Percentiles rank a stretch among this genome's conserved stretches.
These are phyloP conservation scores for Fraxinus angustifolia DNA, from an alignment of 305 asterid genomes.

Conservation along the genomic window DNA sequence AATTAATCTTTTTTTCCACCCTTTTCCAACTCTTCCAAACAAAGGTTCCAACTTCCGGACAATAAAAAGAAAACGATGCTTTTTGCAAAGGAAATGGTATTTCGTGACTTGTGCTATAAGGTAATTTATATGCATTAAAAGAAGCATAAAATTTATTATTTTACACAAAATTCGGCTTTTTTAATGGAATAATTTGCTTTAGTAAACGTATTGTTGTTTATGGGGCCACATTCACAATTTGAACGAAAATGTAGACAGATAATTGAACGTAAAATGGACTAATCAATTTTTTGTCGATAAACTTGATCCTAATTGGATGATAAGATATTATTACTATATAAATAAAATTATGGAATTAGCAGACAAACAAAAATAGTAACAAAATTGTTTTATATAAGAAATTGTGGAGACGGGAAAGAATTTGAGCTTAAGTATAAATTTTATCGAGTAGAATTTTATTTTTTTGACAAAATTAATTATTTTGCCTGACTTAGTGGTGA, in stretches of 20 bases:
- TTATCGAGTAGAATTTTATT: too few species aligned
- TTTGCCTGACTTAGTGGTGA: too few species aligned
- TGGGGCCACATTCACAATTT: background rate
- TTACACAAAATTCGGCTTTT: background rate
- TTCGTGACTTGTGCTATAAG: background rate
- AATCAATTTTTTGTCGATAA: background rate
- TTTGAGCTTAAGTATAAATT: too few species aligned
- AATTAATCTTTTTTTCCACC: background rate
- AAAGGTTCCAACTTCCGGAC: background rate
- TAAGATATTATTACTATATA: too few species aligned
- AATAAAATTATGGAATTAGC: too few species aligned
- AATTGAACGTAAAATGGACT: background rate
- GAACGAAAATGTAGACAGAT: background rate
- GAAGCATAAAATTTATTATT: background rate
- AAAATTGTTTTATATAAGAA: too few species aligned
- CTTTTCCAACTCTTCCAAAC: background rate
- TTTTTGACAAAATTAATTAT: too few species aligned
- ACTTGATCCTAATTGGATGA: background rate
- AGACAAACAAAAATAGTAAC: too few species aligned
- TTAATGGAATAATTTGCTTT: background rate
- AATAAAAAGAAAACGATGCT: background rate
- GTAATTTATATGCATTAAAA: background rate
- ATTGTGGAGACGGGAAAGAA: too few species aligned
- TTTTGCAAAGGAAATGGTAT: background rate
- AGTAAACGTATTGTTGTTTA: background rate